Evolutionary conservation across 495 filamentous ascomycete genomes (phyloP), one percentile per base, ranked within the genome.

Genomic region (Annulohypoxylon bovei): DNA sequence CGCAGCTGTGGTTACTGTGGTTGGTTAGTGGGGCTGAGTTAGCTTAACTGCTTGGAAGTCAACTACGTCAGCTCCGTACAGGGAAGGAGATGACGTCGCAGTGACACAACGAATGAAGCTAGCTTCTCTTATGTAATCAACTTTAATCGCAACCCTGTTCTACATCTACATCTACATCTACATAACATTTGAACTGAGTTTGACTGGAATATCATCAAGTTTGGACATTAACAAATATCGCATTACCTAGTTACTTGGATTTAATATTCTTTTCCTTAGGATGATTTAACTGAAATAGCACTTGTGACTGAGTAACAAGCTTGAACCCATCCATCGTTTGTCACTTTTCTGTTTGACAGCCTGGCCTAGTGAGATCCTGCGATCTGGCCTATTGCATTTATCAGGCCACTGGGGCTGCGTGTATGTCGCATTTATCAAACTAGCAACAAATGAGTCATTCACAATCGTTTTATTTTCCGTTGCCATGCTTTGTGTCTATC

Each of bases 51-150:
- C 39, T 18, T 16, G 57, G 47, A 67, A 72, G 37, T 72, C 64
- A 64, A 72, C 69, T 72, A 72, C 69, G 69, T 72, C 69, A 72
- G 69, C 35, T 18, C 37, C 42, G 37, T 49, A 42, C 50, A 58
- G 32, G 40, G 62, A 40, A 63, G n/a, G 23, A 53, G 52, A 71
- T 71, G 68, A 71, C 68, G 68, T 71, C 33, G 69, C 46, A 62
- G 52, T 59, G 66, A 53, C 59, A 40, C 23, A 6, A 7, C 39
- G 2, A 46, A 39, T 18, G 4, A 42, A 3, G 44, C 44, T 57
- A 55, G 32, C 4, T 18, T 27, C 11, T 9, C 20, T 35, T 56
- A 40, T 8, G 14, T 53, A 53, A 53, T 53, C 49, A 53, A 30
- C 27, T 33, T 53, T 8, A 53, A 14, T 30, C 47, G 9, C 4